phyloP scores from a whole-genome alignment of 2,329 filamentous ascomycete genomes.

The Chalara sp. region DNA sequence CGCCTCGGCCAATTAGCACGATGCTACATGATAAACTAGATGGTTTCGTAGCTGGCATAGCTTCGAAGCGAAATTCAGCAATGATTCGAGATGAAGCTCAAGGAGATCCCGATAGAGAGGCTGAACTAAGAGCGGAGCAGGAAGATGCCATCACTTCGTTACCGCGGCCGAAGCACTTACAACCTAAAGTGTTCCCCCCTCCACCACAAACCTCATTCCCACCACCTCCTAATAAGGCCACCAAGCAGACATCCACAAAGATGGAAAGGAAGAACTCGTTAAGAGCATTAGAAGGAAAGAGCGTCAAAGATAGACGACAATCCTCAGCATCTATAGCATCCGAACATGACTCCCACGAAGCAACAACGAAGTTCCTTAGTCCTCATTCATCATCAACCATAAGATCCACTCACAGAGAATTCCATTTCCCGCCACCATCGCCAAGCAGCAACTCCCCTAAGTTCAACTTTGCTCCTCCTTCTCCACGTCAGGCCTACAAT shows the following conservation, averaged over 20 bases:
- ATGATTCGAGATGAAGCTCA: slow-evolving; percentile 76
- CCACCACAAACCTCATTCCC: slow-evolving; percentile 21
- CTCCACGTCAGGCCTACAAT: slow-evolving; percentile 29
- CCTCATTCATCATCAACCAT: slow-evolving; percentile 7
- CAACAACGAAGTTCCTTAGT: slow-evolving; percentile 28
- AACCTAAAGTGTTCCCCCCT: slow-evolving; percentile 38
- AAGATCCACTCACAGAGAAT: slow-evolving; percentile 28
- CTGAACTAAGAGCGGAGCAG: slow-evolving; percentile 72
- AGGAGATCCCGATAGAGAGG: slow-evolving; percentile 72
- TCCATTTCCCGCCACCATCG: slow-evolving; percentile 50
- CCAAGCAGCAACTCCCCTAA: slow-evolving; percentile 44
- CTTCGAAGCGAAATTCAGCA: slow-evolving; percentile 78
- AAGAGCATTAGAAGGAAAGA: slow-evolving; percentile 41
- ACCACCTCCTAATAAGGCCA: slow-evolving; percentile 21
- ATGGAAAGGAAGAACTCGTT: slow-evolving; percentile 33
- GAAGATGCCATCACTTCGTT: slow-evolving; percentile 80
- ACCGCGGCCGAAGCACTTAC: slow-evolving; percentile 60
- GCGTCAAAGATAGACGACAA: slow-evolving; percentile 10
- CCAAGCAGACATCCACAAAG: background rate
- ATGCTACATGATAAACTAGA: slow-evolving; percentile 82
- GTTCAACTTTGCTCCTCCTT: slow-evolving; percentile 52
- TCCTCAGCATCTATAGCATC: slow-evolving; percentile 3
- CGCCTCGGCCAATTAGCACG: slow-evolving; percentile 61
- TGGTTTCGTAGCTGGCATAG: slow-evolving; percentile 79
- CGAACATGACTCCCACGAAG: slow-evolving; percentile 35